Conservation (phyloP, 768 basidiomycete genomes). For the Kwoniella sp. region DNA sequence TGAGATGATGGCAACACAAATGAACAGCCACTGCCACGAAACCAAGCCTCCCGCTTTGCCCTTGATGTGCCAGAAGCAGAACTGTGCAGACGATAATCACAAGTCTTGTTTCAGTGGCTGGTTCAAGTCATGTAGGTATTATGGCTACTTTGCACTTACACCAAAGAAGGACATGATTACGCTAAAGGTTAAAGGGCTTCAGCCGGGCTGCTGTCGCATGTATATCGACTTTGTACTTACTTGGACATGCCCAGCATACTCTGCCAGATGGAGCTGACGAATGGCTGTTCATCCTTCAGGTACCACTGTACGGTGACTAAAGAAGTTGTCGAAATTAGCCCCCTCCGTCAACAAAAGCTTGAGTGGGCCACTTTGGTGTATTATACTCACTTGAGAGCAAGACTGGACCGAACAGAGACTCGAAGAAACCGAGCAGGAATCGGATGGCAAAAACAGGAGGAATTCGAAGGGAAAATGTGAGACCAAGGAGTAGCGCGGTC, state of each 20-base stretch:
- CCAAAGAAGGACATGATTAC: constrained; percentile 14
- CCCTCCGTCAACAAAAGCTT: too few relatives aligned
- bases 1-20: constrained; percentile 29
- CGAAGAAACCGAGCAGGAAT: constrained; percentile 37
- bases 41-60: constrained; percentile 9
- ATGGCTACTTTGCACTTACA: not conserved
- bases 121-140: too few relatives aligned
- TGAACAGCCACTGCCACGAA: constrained; percentile 37
- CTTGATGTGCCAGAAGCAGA: constrained; percentile 34
- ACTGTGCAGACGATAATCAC: constrained; percentile 2
- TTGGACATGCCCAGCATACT: constrained; percentile 25
- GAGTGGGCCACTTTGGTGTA: too few relatives aligned
- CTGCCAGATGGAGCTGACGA: constrained; percentile 34
- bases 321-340: not conserved
- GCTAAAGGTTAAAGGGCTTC: not conserved
- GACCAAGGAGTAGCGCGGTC: constrained; percentile 31
- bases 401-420: constrained; percentile 34
- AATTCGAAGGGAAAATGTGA: constrained; percentile 26
- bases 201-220: not conserved
- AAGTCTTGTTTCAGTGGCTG: too few relatives aligned
- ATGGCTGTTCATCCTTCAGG: constrained; percentile 29
- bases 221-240: not conserved
- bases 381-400: constrained; percentile 9
- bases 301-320: constrained; percentile 44
- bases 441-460: constrained; percentile 35